A percentile compares a stretch with the other conserved stretches of the same genome.
Evolutionary conservation across 306 rosid genomes (phyloP).

Genomic region (Nissolia schottii): DNA sequence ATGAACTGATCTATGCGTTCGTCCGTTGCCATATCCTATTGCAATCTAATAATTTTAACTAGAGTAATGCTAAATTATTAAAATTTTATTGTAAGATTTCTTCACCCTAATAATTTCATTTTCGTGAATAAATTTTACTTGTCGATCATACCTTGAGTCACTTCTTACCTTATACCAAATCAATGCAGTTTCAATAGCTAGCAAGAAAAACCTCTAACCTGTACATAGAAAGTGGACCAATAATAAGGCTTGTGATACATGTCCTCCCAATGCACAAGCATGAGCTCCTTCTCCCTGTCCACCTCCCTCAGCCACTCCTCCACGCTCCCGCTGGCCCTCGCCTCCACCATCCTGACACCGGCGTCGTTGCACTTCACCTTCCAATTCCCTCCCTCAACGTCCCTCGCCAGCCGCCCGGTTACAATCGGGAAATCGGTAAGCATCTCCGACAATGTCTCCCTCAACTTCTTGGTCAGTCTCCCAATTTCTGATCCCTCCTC

Average conservation of each 20-base stretch:
- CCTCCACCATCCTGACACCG: conserved; percentile 69
- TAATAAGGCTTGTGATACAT: conserved; percentile 40
- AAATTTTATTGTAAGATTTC: too few species aligned
- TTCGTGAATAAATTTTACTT: too few species aligned
- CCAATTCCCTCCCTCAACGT: conserved; percentile 51
- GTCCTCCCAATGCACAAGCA: conserved; percentile 63
- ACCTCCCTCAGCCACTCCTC: conserved; percentile 46
- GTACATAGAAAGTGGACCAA: conserved; percentile 75
- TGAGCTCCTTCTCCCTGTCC: conserved; percentile 48
- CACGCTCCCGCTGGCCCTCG: conserved; percentile 55
- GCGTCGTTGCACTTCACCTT: conserved; percentile 67
- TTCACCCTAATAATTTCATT: too few species aligned
- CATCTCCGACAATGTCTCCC: conserved; percentile 36
- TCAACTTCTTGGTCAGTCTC: conserved; percentile 30
- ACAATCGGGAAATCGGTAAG: conserved; percentile 43
- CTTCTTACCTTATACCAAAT: too few species aligned
- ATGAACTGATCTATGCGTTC: too few species aligned
- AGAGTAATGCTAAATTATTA: too few species aligned
- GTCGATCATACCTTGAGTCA: too few species aligned
- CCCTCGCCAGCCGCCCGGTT: conserved; percentile 32
- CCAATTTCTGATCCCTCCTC: conserved; percentile 25
- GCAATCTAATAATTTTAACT: too few species aligned
- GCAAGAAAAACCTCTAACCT: conserved; percentile 30
- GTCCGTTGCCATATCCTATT: too few species aligned
- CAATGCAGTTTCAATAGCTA: not conserved